Base-by-base conservation (phyloP, 371 early-diverging fungal species). In the Sporodiniella umbellata region DNA sequence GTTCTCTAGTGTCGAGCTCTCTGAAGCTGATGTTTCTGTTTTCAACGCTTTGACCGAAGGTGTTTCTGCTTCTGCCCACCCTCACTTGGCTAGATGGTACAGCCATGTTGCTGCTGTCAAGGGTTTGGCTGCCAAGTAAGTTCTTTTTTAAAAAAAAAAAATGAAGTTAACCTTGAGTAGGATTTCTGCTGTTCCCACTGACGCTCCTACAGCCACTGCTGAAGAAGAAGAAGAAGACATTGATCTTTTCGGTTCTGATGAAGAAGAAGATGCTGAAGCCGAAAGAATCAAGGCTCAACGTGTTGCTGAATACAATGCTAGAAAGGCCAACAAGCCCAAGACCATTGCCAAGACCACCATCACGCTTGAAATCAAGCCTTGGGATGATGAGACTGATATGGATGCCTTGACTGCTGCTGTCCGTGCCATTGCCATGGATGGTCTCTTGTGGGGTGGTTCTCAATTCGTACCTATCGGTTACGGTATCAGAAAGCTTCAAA, bases 351-450 rank as follows among this genome's bases (percentile, higher is more conserved):
- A 96, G 89, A 93, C 95, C 63, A 85, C 87, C 70, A 76, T 95
- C 68, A 83, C 87, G 62, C 81, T 93, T 39, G 96, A 96, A 55
- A 87, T 94, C 66, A 96, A 96, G 90, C 95, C 96, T 61, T 96
- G 96, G 96, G 96, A 95, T 78, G 94, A 94, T 75, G 95, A 94
- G 62, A 96, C 96, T 51, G 83, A 88, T 62, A 81, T 94, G 78
- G 80, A 72, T 24, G 92, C 70, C 38, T 68, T 96, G 62, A 89
- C 90, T 64, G 63, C 61, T 12, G 58, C 63, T 56, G 92, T 96
- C 74, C 79, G 82, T 58, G 67, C 58, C 43, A 89, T 96, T 54
- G 53, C 54, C 19, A 86, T 92, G 90, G 92, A 92, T 51, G 96
- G 96, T 72, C 87, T 95, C 44, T 62, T 89, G 63, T 96, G 96